Evolutionary conservation across 106 monocot species (phyloP).

Genomic region (Apostasia shenzhenica): DNA sequence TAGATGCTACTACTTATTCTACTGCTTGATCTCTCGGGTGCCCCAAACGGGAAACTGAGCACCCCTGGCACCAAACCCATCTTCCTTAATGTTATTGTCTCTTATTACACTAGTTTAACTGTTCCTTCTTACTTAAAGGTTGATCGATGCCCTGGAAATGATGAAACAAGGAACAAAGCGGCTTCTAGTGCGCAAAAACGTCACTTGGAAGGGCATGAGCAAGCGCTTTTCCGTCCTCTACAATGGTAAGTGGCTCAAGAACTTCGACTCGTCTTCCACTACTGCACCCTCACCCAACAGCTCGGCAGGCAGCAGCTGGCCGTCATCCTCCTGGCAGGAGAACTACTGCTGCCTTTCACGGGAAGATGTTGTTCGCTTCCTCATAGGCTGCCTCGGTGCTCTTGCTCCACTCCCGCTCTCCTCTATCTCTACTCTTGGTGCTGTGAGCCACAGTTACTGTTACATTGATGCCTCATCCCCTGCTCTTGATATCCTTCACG

Average conservation of each 20-base stretch:
- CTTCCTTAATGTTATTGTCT: too few species aligned
- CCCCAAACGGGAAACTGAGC: too few species aligned
- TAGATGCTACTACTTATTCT: too few species aligned
- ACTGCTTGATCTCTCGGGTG: too few species aligned
- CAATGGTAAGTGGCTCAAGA: constrained; percentile 91
- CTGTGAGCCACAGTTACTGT: constrained; percentile 34
- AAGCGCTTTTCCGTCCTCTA: constrained; percentile 88
- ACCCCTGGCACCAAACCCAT: too few species aligned
- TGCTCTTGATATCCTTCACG: constrained; percentile 45
- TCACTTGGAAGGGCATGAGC: constrained; percentile 66
- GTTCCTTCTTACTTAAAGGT: constrained; percentile 23
- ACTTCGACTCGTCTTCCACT: constrained; percentile 20
- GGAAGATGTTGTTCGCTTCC: constrained; percentile 81
- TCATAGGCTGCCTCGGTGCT: constrained; percentile 86
- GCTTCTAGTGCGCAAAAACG: constrained; percentile 81
- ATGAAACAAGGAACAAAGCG: constrained; percentile 86
- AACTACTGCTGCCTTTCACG: constrained; percentile 84
- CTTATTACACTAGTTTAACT: too few species aligned
- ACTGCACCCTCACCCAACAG: background rate
- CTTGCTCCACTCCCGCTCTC: constrained; percentile 79
- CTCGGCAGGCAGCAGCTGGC: constrained; percentile 9
- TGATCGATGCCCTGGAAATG: constrained; percentile 95
- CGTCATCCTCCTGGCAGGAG: constrained; percentile 12
- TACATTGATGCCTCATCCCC: constrained; percentile 47
- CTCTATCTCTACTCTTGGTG: constrained; percentile 58